Evolutionary conservation across 2,329 filamentous ascomycete species (phyloP), one percentile per base, ranked within the genome.

Genomic region (Harringtonia lauricola): DNA sequence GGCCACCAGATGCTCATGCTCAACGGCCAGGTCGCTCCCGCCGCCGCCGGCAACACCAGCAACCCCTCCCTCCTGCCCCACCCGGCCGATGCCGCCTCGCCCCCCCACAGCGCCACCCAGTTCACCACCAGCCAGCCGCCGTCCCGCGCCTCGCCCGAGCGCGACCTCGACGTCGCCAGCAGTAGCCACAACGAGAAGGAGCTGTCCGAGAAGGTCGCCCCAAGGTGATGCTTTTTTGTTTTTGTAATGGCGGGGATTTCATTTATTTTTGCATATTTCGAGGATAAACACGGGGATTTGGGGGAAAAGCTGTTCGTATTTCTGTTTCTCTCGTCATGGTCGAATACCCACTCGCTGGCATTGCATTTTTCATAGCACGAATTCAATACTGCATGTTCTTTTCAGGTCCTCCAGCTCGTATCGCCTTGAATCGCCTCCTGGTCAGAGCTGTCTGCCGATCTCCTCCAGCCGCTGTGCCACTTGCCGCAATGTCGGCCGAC

Each of bases 1-100:
- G 74, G 81, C 59, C 83, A 88, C 60, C 76, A 74, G 57, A 68
- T 80, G 54, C 76, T 83, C 22, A 41, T 48, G 42, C 45, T 21
- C 36, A 22, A 36, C 21, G 34, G 42, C 43, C 38, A 22, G 24
- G 22, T 34, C 37, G 22, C 36, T 40, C 26, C 39, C n/a, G 22
- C 26, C 41, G 42, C n/a, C 24, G 26, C 45, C 21, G 4, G 14
- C 38, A 15, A 30, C 38, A 22, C 40, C 30, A 36, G 21, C 36
- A 37, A 14, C 19, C 5, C 12, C 36, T 19, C 36, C 12, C 12
- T 9, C 19, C 36, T 15, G 18, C 36, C 24, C 5, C 36, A 7
- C 7, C 22, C 36, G 36, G 17, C 22, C 19, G 8, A n/a, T n/a
- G n/a, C n/a, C n/a, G n/a, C n/a, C 36, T 17, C 19, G 24, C 36